Evolutionary conservation across 768 basidiomycete genomes (phyloP), one percentile per base, ranked within the genome.

Genomic region (Kockovaella imperatae): DNA sequence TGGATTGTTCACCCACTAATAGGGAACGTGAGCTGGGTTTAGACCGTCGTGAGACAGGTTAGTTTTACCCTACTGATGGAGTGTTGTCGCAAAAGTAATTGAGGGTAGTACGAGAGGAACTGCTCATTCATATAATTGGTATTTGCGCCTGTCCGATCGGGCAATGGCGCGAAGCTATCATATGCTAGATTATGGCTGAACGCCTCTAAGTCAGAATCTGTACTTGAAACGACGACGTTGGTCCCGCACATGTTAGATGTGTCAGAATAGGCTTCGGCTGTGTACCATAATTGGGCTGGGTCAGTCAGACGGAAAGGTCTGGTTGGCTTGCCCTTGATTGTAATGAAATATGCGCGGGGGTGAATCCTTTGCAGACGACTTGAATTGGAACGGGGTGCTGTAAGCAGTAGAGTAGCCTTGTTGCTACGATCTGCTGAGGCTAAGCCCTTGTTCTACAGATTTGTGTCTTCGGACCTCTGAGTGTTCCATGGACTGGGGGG

Each of bases 41-140:
- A 81, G 80, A 81, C 80, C 78, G 77, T 82, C 78, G 79, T 82
- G 80, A 81, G 81, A 83, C 80, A 82, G 81, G 80, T 82, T 83
- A 82, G 80, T 83, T 82, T 82, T 83, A 82, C 80, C 79, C 80
- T 83, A 80, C 79, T 82, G 79, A 81, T 82, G 80, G 77, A 78
- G 78, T 69, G 79, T 81, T 75, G 74, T 80, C 77, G 76, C 77
- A 78, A 82, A 76, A 79, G 80, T 80, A 82, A 81, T 82, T 79
- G 78, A 79, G 78, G 79, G 79, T 80, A 82, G 81, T 82, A 82
- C 79, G 77, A 81, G 80, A 82, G 81, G 81, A 82, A 83, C 81
- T 76, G 79, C 79, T 79, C 78, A 80, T 83, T 81, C 81, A 79
- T 79, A 81, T 80, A 82, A 78, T 82, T 82, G 81, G 81, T 82